phyloP scores from a whole-genome alignment of 2,329 filamentous ascomycete species.

The Fonsecaea erecta region DNA sequence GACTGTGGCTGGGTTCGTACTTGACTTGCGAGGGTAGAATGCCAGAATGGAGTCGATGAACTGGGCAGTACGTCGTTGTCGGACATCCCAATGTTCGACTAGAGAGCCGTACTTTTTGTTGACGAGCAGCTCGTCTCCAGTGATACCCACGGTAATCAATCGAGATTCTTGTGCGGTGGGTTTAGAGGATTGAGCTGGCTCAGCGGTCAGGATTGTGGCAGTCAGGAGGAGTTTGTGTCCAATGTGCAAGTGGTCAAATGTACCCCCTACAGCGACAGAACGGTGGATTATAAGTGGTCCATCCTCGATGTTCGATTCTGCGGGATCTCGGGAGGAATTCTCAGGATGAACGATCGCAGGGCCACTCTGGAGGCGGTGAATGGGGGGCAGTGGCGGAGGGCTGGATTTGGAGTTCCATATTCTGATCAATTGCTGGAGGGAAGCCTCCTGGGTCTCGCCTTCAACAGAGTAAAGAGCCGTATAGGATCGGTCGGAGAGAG shows the following conservation, averaged over 20 bases:
- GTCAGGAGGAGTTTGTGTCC: slow-evolving; percentile 96
- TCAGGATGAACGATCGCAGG: slow-evolving; percentile 21
- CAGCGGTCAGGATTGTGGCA: slow-evolving; percentile 74
- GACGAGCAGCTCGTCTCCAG: slow-evolving; percentile 80
- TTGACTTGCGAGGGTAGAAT: slow-evolving; percentile 56
- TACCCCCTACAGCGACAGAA: slow-evolving; percentile 82
- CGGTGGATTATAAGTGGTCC: slow-evolving; percentile 50
- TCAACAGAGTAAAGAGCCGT: slow-evolving; percentile 33
- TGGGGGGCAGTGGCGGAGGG: slow-evolving; percentile 12
- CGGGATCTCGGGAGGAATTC: not conserved
- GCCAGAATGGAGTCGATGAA: slow-evolving; percentile 71
- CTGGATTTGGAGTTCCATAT: slow-evolving; percentile 27
- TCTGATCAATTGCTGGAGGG: slow-evolving; percentile 46
- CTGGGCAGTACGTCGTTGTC: slow-evolving; percentile 69
- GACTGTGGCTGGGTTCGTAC: slow-evolving; percentile 27
- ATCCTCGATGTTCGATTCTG: slow-evolving; percentile 7
- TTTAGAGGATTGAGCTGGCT: slow-evolving; percentile 53
- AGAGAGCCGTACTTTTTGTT: slow-evolving; percentile 87
- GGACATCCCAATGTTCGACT: slow-evolving; percentile 77
- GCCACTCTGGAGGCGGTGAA: slow-evolving; percentile 19
- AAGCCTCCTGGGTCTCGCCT: slow-evolving; percentile 50
- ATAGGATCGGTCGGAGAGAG: slow-evolving; percentile 41
- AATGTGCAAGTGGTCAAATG: slow-evolving; percentile 93
- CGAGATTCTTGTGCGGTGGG: slow-evolving; percentile 35
- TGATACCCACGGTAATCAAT: slow-evolving; percentile 78